Base-by-base conservation (phyloP, 2,329 filamentous ascomycete species). In the Cladophialophora bantiana region DNA sequence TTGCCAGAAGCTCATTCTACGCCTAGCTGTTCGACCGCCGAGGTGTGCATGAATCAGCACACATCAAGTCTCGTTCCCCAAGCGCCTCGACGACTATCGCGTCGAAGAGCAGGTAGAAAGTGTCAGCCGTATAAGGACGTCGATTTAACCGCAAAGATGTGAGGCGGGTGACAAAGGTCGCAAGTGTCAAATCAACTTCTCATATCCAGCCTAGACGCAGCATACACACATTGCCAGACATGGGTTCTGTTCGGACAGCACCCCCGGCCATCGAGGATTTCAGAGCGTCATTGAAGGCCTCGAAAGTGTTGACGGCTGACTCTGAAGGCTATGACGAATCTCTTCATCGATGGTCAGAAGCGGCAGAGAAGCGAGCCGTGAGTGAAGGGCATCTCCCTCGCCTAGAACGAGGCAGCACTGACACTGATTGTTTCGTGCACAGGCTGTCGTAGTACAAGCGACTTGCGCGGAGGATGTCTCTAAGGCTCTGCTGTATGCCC, bases 341-440 rank as follows among this genome's bases (percentile, higher is more conserved):
- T 58, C 34, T 58, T 6, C 55, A 58, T 31, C 18, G 55, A 58
- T 58, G 55, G 55, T 58, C 55, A 36, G 55, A 58, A 26, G 55
- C 55, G 10, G 55, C 55, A 10, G 55, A 58, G 55, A 58, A 58
- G 55, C 18, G 55, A 58, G 55, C 55, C 5, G 55, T 58, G 26
- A 58, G 55, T 58, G 26, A 26, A 26, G 26, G 26, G 26, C 26
- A 26, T 26, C 26, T 26, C 26, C 26, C 26, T 2, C 26, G 26
- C 26, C 26, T 2, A 3, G 26, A 26, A 26, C 26, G 3, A 26
- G 26, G 26, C 26, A 26, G 26, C 26, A 26, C 26, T 26, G 26
- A 26, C 26, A 26, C 26, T 26, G 26, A 26, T 26, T 26, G 26
- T 26, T 26, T 26, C 26, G 26, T 26, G 26, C 26, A 26, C 40